Conservation (phyloP, 2,329 filamentous ascomycete species). For the Periglandula ipomoeae region DNA sequence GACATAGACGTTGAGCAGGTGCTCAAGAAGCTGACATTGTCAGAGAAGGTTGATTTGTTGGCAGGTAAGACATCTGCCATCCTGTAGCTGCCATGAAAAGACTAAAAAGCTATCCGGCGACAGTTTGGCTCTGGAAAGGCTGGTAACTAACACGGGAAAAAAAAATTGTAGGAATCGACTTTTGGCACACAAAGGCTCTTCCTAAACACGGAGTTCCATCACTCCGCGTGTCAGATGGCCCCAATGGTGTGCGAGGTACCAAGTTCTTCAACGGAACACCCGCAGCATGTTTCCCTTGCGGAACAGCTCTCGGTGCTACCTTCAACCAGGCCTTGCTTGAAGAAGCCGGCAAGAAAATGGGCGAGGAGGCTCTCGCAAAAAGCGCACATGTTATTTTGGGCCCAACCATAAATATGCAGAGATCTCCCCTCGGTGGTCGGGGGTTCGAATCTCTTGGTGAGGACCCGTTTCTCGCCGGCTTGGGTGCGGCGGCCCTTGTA, state of each 20-base stretch:
- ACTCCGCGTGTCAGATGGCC: conserved; percentile 57
- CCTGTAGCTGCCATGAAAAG: not conserved
- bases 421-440: conserved; percentile 49
- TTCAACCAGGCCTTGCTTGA: conserved; percentile 46
- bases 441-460: conserved; percentile 52
- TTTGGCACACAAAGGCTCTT: conserved; percentile 59
- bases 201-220: conserved; percentile 53
- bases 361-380: conserved; percentile 44
- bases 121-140: too few species aligned
- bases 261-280: conserved; percentile 57
- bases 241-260: conserved; percentile 59
- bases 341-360: conserved; percentile 41
- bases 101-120: too few species aligned
- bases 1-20: conserved; percentile 45
- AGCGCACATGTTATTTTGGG: conserved; percentile 50
- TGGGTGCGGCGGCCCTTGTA: conserved; percentile 43
- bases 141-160: too few species aligned
- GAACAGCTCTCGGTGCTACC: conserved; percentile 47
- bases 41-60: conserved; percentile 45
- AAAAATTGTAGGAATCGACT: conserved; percentile 49
- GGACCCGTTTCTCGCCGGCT: conserved; percentile 47
- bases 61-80: conserved; percentile 27
- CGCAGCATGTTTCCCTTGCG: conserved; percentile 53
- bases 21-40: conserved; percentile 42
- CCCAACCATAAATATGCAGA: conserved; percentile 55